These are phyloP conservation scores for Beta vulgaris DNA, from an alignment of 148 eudicot genomes.

Conservation along the genomic window DNA sequence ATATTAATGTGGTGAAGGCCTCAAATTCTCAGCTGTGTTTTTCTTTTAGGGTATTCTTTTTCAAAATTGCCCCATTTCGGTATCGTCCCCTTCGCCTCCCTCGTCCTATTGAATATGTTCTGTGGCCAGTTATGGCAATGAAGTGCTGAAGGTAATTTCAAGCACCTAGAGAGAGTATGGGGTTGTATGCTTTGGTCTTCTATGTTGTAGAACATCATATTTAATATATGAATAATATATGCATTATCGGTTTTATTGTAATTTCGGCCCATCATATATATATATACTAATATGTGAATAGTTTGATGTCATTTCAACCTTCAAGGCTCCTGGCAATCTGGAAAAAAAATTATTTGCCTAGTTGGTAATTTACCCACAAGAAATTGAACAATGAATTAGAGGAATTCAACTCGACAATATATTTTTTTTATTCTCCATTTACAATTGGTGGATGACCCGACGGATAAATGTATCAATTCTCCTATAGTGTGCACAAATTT, in stretches of 20 bases:
- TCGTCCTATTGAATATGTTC: not conserved
- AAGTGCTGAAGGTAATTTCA: not conserved
- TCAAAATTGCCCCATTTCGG: not conserved
- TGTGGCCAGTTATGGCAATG: not conserved
- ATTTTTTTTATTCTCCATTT: no score
- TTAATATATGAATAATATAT: conserved; percentile 8
- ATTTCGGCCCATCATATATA: not conserved
- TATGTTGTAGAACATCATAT: conserved; percentile 5
- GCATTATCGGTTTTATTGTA: conserved; percentile 1
- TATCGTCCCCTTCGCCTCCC: not conserved
- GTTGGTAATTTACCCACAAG: no score
- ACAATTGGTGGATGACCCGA: no score
- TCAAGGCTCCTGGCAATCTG: not conserved
- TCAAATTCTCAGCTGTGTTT: not conserved
- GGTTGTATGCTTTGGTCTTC: conserved; percentile 24
- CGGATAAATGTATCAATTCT: no score
- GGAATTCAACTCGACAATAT: no score
- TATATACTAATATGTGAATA: not conserved
- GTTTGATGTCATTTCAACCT: not conserved
- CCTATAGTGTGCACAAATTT: no score
- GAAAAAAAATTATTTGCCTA: no score
- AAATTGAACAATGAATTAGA: no score
- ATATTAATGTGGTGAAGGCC: not conserved
- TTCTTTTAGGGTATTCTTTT: conserved; percentile 2
- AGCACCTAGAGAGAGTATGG: not conserved